Evolutionary conservation across 306 rosid species (phyloP).

Genomic region (Styphnolobium japonicum): DNA sequence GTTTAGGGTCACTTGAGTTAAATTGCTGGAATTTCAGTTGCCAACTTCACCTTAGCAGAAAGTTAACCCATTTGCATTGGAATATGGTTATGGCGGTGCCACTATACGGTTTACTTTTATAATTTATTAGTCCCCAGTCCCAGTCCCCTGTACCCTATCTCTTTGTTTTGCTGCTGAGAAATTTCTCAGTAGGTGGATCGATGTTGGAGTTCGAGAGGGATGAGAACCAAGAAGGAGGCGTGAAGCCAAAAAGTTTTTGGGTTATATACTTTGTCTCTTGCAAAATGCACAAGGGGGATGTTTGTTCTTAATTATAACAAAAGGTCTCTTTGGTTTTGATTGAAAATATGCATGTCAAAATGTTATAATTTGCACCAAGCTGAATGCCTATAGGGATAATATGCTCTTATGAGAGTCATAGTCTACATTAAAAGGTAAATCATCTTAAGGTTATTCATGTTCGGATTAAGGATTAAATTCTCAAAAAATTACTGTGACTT

Average conservation of each 20-base stretch:
- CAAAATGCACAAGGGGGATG: constrained; percentile 31
- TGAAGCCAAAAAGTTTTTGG: constrained; percentile 16
- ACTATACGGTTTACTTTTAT: not conserved
- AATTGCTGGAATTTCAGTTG: constrained; percentile 19
- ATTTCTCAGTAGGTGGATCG: constrained; percentile 19
- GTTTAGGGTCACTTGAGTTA: constrained; percentile 25
- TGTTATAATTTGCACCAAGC: not conserved
- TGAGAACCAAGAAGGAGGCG: constrained; percentile 25
- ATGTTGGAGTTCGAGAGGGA: constrained; percentile 23
- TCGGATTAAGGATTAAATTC: not conserved
- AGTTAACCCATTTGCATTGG: constrained; percentile 36
- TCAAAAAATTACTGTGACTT: not conserved
- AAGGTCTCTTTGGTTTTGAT: not conserved
- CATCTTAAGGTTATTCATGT: not conserved
- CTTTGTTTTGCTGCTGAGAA: constrained; percentile 30
- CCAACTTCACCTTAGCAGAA: constrained; percentile 40
- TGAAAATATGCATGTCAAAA: not conserved
- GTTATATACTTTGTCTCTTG: constrained; percentile 17
- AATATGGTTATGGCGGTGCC: constrained; percentile 55
- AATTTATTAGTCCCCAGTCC: constrained; percentile 1
- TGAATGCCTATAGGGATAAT: not conserved
- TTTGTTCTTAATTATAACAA: not conserved
- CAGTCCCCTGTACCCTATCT: not conserved
- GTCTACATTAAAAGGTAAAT: not conserved
- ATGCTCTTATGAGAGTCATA: constrained; percentile 25